Percentiles rank a stretch among this genome's conserved stretches.
Conservation (phyloP, 805 yeast species). For the Hanseniaspora valbyensis region DNA sequence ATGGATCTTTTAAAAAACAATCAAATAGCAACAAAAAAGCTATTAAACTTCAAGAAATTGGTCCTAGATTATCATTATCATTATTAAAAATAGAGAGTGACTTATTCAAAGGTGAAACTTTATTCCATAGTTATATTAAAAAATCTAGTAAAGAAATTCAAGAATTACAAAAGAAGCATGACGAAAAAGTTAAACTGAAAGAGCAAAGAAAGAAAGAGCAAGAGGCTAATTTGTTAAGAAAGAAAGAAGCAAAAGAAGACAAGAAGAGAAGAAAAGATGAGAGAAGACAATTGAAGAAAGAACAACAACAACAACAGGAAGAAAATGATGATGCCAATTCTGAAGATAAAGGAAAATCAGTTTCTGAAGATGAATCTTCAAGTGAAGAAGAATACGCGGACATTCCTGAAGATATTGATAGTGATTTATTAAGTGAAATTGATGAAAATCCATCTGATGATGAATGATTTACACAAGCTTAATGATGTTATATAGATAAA, state of each 20-base stretch:
- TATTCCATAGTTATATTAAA: conserved; percentile 62
- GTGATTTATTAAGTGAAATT: conserved; percentile 38
- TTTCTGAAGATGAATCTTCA: conserved; percentile 20
- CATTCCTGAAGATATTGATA: conserved; percentile 37
- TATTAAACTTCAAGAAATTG: conserved; percentile 81
- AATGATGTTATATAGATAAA: background rate
- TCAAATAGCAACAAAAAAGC: conserved; percentile 53
- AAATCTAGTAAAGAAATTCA: conserved; percentile 54
- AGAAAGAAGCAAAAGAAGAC: conserved; percentile 60
- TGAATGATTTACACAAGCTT: background rate
- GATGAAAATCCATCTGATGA: conserved; percentile 25
- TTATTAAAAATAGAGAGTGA: conserved; percentile 87
- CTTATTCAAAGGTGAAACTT: conserved; percentile 73
- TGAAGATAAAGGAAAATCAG: conserved; percentile 21
- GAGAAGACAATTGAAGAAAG: conserved; percentile 34
- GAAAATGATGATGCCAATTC: conserved; percentile 24
- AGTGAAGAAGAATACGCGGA: conserved; percentile 31
- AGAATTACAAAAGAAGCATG: conserved; percentile 57
- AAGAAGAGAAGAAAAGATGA: conserved; percentile 59
- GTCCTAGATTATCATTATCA: conserved; percentile 73
- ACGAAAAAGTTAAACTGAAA: conserved; percentile 47
- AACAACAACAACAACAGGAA: conserved; percentile 22
- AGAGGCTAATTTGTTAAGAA: conserved; percentile 63
- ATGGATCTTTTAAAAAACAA: conserved; percentile 24
- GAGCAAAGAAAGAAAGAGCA: conserved; percentile 67